Base-by-base conservation (phyloP, 2,329 filamentous ascomycete species). In the Calycina herbarum region DNA sequence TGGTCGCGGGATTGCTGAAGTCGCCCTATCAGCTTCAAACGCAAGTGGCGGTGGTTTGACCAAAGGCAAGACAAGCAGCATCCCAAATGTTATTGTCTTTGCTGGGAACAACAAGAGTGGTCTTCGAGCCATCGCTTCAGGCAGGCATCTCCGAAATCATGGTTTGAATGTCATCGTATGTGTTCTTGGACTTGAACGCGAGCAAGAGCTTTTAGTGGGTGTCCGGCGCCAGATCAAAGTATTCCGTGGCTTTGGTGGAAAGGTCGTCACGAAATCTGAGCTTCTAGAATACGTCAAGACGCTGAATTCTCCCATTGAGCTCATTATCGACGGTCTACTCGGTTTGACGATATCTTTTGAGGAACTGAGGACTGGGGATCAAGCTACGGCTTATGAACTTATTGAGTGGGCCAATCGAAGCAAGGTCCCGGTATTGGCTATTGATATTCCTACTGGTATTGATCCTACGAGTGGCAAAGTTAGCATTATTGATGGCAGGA, bases 101-200 rank as follows among this genome's bases (percentile, higher is more conserved):
- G 94, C 92, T 0, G 94, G 95, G n/a, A 98, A 97, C 77, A 94
- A 97, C 77, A 93, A 93, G 70, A 93, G 90, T 0, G 94, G 94
- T 48, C 89, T 92, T 45, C 86, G 94, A 66, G 93, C 93, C 2
- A 84, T 98, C 62, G 91, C 93, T 15, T 93, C 93, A 3, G 93
- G 90, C 33, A 87, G 95, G 4, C 94, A 98, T 76, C 84, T 98
- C 8, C 88, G 92, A 61, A 94, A 94, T 74, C 91, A 94, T 69
- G 91, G 91, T 24, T 82, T 92, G 63, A 89, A 92, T 64, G 88
- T 96, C 45, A 86, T 96, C 57, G 83, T 97, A 6, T 95, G 93
- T 67, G 84, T 98, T 7, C 87, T 96, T 3, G 92, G 93, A 0
- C 87, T 94, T 66, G 93, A 97, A 75, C 88, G 92, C 45, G 91